Evolutionary conservation across 768 basidiomycete species (phyloP), one percentile per base, ranked within the genome.

Genomic region (Cubamyces sp.): DNA sequence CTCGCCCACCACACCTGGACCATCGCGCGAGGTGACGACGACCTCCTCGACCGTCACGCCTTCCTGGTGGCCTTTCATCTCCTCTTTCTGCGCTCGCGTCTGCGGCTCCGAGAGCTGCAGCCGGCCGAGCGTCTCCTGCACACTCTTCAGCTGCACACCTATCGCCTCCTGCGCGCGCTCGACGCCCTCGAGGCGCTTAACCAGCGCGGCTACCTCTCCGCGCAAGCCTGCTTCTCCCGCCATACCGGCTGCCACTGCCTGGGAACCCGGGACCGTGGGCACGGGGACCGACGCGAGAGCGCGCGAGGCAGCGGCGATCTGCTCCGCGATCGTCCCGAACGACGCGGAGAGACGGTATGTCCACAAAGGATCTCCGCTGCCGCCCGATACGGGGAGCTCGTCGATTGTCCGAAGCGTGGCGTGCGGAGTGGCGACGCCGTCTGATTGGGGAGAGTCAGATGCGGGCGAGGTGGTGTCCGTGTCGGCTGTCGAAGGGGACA

Each of bases 271-370:
- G 19, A 18, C 5, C 12, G 41, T 8, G 3, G 70, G 49, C 61
- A 70, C 41, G 8, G 69, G 64, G 4, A 70, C 61, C 39, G 70
- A 46, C 8, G 76, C 71, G 41, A 79, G 72, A 15, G 75, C 76
- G 41, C 76, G 75, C 14, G 76, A 76, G n/a, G 79, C 76, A 1
- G 74, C 73, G n/a, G 70, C 69, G 55, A 80, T 78, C 68, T 80
- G 77, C 26, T 74, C 72, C 3, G 78, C 77, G 67, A 80, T 77
- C 25, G 74, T 70, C 14, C 73, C 69, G 49, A 80, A 76, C 26
- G 78, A 78, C 19, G 74, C 63, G 0, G 78, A 75, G 37, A 80
- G 68, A 12, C 71, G 71, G 55, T 72, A 69, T 0, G 71, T 69
- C 78, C 76, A 77, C 8, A 59, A 57, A 52, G 57, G 45, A 50